Conservation (phyloP, 805 yeast species). For the Millerago galiae region DNA sequence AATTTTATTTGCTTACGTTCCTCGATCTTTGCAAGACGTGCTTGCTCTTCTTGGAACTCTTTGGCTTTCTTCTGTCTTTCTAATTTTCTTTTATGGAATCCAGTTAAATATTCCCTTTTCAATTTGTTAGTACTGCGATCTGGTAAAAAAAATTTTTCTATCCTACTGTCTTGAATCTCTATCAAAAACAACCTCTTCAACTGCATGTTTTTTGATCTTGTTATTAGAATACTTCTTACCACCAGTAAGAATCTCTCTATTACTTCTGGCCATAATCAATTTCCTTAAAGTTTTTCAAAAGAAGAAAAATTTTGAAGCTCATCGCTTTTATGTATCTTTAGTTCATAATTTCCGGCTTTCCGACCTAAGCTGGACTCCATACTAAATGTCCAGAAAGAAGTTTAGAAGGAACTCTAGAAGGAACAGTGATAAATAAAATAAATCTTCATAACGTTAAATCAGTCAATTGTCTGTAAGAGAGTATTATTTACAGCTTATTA, state of each 20-base stretch:
- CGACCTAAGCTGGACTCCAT: background rate
- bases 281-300: background rate
- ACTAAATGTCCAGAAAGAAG: background rate
- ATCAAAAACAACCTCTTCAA: slow-evolving; percentile 82
- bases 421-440: background rate
- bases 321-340: too few species aligned
- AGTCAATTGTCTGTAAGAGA: too few species aligned
- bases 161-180: slow-evolving; percentile 55
- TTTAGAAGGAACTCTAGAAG: background rate
- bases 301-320: too few species aligned
- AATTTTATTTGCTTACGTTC: slow-evolving; percentile 66
- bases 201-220: slow-evolving; percentile 58
- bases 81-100: slow-evolving; percentile 90
- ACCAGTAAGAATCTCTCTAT: slow-evolving; percentile 83
- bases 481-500: too few species aligned
- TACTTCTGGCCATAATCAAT: slow-evolving; percentile 28
- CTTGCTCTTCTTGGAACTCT: slow-evolving; percentile 70
- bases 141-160: background rate
- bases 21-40: slow-evolving; percentile 61
- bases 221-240: slow-evolving; percentile 75
- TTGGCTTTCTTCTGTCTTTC: slow-evolving; percentile 85
- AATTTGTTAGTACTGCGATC: background rate
- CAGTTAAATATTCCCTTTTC: slow-evolving; percentile 72
- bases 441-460: too few species aligned
- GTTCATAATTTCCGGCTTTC: background rate